Evolutionary conservation across 441 rosid genomes (phyloP), one percentile per base, ranked within the genome.

Genomic region (Populus hybrid): DNA sequence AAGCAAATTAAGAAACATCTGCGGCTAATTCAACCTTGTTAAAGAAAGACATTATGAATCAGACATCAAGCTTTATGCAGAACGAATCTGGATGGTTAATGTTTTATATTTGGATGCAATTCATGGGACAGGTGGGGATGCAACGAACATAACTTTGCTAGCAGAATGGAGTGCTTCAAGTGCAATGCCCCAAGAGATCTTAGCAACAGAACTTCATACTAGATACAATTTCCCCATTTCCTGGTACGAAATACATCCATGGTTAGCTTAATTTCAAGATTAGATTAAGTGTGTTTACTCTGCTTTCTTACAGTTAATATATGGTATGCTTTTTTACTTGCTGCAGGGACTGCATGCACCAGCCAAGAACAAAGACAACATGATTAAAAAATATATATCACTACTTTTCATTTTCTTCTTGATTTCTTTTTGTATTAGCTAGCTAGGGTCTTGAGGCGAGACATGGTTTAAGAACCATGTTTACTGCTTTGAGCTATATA

Each of bases 61-160:
- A 65, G 20, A 23, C 70, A 1, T 10, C 50, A 64, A 18, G 28
- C 23, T 67, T 28, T 67, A 42, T 31, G 77, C n/a, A 28, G 3
- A 61, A 36, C 18, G 26, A 36, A 38, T 64, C 56, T 9, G 24
- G 10, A 23, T 26, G 56, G 21, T 28, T 5, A 45, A 29, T 59
- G 26, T 50, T 65, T 59, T 21, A 59, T 59, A 59, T 21, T 3
- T 1, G 65, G 12, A 61, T 61, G 6, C 9, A 21, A 61, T 79
- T 68, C 18, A 42, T 29, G 45, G 53, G 21, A 45, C 77, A 93
- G 97, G 90, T 74, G 88, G 77, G 97, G 91, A 24, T 93, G 97
- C 85, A 92, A 92, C 38, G 95, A 93, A 38, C 98, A 93, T 79
- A 93, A 93, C 86, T 93, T 93, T 63, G 98, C 98, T 7, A 92